Conservation (phyloP, 208 protist species). For the Trypanosoma caninum region DNA sequence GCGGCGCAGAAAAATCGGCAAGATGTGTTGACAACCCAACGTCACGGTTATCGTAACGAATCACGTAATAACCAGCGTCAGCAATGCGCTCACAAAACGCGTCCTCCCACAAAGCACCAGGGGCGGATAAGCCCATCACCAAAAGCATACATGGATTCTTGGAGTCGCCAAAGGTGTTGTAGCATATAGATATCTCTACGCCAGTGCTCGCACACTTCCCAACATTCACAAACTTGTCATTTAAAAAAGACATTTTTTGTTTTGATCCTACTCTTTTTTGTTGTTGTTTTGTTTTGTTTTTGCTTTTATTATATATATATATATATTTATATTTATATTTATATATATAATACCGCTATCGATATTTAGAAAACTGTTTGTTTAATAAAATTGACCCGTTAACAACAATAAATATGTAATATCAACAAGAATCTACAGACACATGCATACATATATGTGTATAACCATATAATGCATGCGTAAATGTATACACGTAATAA, state of each 20-base stretch:
- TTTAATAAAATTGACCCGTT: not conserved
- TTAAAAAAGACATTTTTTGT: slow-evolving; percentile 10
- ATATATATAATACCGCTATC: not conserved
- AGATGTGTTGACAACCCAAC: slow-evolving; percentile 58
- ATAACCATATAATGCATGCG: slow-evolving; percentile 1
- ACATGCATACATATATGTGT: slow-evolving; percentile 3
- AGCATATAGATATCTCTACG: slow-evolving; percentile 65
- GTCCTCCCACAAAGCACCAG: slow-evolving; percentile 25
- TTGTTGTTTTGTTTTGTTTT: slow-evolving; percentile 2
- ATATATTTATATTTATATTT: not conserved
- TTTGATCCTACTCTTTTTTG: not conserved
- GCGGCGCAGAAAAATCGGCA: slow-evolving; percentile 30
- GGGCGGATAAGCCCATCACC: slow-evolving; percentile 49
- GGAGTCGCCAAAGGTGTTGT: slow-evolving; percentile 66
- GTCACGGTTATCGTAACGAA: slow-evolving; percentile 83
- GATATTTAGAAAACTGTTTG: slow-evolving; percentile 1
- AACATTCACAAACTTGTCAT: slow-evolving; percentile 47
- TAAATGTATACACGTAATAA: slow-evolving; percentile 3
- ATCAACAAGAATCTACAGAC: not conserved
- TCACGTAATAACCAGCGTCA: slow-evolving; percentile 54
- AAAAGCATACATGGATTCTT: slow-evolving; percentile 62
- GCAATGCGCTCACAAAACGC: slow-evolving; percentile 45
- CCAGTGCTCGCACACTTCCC: slow-evolving; percentile 57
- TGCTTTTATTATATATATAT: slow-evolving; percentile 1
- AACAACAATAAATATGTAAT: not conserved